Percentiles rank a stretch among this genome's conserved stretches.
Evolutionary conservation across 306 rosid genomes (phyloP).

Genomic region (Trifolium subterraneum): DNA sequence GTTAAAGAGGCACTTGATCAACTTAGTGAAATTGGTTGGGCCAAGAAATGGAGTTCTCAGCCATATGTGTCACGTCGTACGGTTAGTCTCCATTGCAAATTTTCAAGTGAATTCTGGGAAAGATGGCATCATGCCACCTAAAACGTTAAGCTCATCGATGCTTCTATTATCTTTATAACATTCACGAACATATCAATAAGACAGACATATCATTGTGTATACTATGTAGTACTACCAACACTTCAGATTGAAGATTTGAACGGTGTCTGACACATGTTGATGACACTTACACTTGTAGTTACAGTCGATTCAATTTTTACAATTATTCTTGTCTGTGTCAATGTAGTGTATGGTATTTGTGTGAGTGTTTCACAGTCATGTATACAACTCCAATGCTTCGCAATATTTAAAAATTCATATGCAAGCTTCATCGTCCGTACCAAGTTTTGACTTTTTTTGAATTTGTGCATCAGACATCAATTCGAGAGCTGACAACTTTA

Average conservation of each 20-base stretch:
- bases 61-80: constrained; percentile 91
- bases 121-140: neutral
- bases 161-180: too few species aligned
- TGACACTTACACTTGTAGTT: too few species aligned
- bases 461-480: constrained; percentile 70
- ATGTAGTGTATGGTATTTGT: neutral
- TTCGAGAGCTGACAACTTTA: constrained; percentile 80
- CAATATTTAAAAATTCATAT: neutral
- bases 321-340: neutral
- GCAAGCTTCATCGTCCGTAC: constrained; percentile 20
- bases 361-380: constrained; percentile 30
- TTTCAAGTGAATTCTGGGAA: constrained; percentile 49
- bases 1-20: constrained; percentile 85
- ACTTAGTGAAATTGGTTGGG: constrained; percentile 86
- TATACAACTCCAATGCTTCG: constrained; percentile 29
- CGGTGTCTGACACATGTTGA: too few species aligned
- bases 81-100: constrained; percentile 81
- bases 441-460: constrained; percentile 43
- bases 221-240: too few species aligned
- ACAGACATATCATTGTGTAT: too few species aligned
- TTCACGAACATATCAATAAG: too few species aligned
- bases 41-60: constrained; percentile 97
- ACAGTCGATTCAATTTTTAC: too few species aligned
- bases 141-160: too few species aligned
- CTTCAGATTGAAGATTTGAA: too few species aligned